A percentile compares a stretch with the other conserved stretches of the same genome.
phyloP scores from a whole-genome alignment of 768 basidiomycete species.

The Chlorophyllum brunneum region DNA sequence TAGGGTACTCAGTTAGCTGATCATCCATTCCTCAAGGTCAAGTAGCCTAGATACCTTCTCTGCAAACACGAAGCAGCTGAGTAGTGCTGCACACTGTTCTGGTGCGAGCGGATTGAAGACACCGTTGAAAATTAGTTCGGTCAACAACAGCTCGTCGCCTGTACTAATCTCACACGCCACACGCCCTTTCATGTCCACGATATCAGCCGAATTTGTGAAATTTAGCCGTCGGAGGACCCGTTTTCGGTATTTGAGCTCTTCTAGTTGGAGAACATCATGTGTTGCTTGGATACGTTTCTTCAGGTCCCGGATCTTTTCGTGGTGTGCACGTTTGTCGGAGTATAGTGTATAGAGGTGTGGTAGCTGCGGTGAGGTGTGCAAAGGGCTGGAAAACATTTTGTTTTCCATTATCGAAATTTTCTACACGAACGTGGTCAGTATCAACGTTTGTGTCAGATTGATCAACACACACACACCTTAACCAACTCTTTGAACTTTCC shows the following conservation, averaged over 20 bases:
- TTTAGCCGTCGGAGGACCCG: constrained; percentile 89
- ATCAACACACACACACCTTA: constrained; percentile 51
- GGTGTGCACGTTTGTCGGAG: constrained; percentile 67
- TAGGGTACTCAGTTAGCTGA: constrained; percentile 25
- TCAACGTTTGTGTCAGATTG: not conserved
- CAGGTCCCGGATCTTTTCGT: constrained; percentile 66
- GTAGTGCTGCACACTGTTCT: constrained; percentile 89
- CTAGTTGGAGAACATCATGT: constrained; percentile 89
- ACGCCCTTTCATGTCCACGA: constrained; percentile 96
- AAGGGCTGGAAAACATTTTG: constrained; percentile 73
- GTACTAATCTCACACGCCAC: constrained; percentile 99
- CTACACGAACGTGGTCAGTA: constrained; percentile 31
- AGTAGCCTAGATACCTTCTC: constrained; percentile 66
- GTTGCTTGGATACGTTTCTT: constrained; percentile 88
- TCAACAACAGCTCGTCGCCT: constrained; percentile 93
- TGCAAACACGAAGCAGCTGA: constrained; percentile 96
- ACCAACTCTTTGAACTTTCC: constrained; percentile 87
- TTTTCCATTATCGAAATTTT: constrained; percentile 92
- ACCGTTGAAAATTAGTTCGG: constrained; percentile 96
- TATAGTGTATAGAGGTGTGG: constrained; percentile 81
- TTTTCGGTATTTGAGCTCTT: constrained; percentile 94
- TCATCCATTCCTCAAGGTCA: not conserved
- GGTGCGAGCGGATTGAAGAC: constrained; percentile 88
- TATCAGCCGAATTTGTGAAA: constrained; percentile 85
- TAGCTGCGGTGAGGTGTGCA: constrained; percentile 76